Conservation (phyloP, 2,329 filamentous ascomycete genomes). For the Cadophora luteo-olivacea region DNA sequence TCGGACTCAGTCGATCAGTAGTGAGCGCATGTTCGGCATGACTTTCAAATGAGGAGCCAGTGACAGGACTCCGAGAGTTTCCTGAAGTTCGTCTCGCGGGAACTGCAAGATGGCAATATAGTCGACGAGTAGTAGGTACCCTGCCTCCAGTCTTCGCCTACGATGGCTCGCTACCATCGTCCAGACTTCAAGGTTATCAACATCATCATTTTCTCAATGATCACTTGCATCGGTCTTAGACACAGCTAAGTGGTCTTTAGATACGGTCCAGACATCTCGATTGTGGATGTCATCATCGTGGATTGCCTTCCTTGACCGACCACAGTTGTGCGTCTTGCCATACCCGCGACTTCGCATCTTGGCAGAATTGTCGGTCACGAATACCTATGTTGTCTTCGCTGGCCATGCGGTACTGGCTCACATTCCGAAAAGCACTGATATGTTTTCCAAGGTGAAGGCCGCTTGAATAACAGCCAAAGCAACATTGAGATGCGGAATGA, state of each 20-base stretch:
- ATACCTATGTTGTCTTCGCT: too few relatives aligned
- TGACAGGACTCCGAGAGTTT: slow-evolving; percentile 47
- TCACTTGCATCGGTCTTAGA: not conserved
- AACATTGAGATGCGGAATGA: too few relatives aligned
- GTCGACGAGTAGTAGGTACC: slow-evolving; percentile 74
- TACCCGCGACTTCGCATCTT: too few relatives aligned
- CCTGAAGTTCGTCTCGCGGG: slow-evolving; percentile 53
- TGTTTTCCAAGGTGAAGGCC: too few relatives aligned
- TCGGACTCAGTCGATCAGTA: too few relatives aligned
- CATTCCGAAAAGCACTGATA: too few relatives aligned
- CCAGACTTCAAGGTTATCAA: slow-evolving; percentile 79
- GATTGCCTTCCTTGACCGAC: not conserved
- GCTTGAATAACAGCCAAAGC: too few relatives aligned
- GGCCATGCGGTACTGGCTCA: too few relatives aligned
- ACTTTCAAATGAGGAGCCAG: slow-evolving; percentile 41
- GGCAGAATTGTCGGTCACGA: too few relatives aligned
- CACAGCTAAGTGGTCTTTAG: not conserved
- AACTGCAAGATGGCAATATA: slow-evolving; percentile 90
- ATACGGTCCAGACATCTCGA: not conserved
- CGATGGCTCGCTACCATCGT: slow-evolving; percentile 79
- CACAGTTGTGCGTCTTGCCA: too few relatives aligned
- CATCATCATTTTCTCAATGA: slow-evolving; percentile 81
- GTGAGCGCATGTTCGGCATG: slow-evolving; percentile 72
- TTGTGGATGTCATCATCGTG: not conserved
- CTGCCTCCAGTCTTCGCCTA: slow-evolving; percentile 71